A percentile compares a stretch with the other conserved stretches of the same genome.
phyloP scores from a whole-genome alignment of 306 rosid genomes.

The Trifolium repens region DNA sequence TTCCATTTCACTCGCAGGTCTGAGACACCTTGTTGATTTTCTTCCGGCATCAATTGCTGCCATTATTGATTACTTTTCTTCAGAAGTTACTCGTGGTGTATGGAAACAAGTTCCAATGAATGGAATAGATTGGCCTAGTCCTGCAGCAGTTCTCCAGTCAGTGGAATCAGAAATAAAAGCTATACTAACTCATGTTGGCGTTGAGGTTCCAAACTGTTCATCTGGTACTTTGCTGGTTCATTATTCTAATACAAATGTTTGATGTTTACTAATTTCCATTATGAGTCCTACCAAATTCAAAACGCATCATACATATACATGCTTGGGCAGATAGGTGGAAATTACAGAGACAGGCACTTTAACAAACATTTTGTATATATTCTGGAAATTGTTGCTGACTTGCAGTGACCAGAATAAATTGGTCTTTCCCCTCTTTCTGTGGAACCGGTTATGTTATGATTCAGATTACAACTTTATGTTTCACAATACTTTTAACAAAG shows the following conservation, averaged over 20 bases:
- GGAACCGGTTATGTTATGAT: conserved; percentile 27
- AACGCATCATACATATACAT: conserved; percentile 19
- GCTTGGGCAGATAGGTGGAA: conserved; percentile 17
- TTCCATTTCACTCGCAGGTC: conserved; percentile 63
- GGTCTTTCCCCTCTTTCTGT: conserved; percentile 15
- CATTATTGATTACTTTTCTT: conserved; percentile 75
- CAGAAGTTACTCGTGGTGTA: conserved; percentile 82
- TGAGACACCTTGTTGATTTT: conserved; percentile 80
- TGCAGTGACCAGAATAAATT: conserved; percentile 26
- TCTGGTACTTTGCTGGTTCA: conserved; percentile 54
- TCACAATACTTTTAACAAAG: conserved; percentile 5
- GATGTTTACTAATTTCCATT: conserved; percentile 29
- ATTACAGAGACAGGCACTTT: conserved; percentile 14
- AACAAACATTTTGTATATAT: neutral
- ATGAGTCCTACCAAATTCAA: conserved; percentile 24
- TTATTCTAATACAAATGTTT: conserved; percentile 34
- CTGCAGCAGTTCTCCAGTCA: conserved; percentile 64
- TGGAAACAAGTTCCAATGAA: conserved; percentile 87
- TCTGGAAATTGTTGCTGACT: conserved; percentile 3
- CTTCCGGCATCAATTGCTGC: conserved; percentile 80
- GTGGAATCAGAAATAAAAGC: conserved; percentile 69
- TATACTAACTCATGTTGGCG: conserved; percentile 70
- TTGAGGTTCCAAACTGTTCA: conserved; percentile 59
- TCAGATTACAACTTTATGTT: conserved; percentile 25
- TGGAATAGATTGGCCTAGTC: conserved; percentile 94